Conservation (phyloP, 306 rosid genomes). For the Biancaea sappan region DNA sequence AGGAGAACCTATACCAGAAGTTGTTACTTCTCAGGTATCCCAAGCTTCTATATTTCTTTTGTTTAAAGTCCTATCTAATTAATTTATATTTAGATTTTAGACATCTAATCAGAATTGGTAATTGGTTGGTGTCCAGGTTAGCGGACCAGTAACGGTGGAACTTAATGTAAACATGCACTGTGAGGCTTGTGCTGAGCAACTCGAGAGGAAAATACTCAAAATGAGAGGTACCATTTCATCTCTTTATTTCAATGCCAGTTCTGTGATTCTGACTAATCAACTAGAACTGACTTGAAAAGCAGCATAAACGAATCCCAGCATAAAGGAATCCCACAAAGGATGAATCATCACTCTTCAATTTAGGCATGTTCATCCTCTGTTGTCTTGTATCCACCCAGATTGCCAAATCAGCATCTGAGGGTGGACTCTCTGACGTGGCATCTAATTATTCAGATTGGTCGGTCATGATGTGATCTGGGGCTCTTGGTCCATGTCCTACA, state of each 20-base stretch:
- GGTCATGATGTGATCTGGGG: slow-evolving; percentile 32
- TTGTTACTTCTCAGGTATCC: slow-evolving; percentile 78
- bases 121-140: slow-evolving; percentile 53
- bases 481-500: slow-evolving; percentile 26
- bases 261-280: slow-evolving; percentile 33
- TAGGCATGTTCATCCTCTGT: slow-evolving; percentile 17
- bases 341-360: slow-evolving; percentile 26
- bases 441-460: slow-evolving; percentile 9
- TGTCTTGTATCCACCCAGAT: slow-evolving; percentile 30
- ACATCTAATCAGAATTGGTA: background rate
- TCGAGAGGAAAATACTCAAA: slow-evolving; percentile 84
- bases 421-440: slow-evolving; percentile 34
- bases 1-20: slow-evolving; percentile 87
- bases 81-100: background rate
- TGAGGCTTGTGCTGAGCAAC: slow-evolving; percentile 93
- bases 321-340: slow-evolving; percentile 32
- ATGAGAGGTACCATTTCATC: slow-evolving; percentile 72
- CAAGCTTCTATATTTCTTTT: background rate
- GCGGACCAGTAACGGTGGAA: slow-evolving; percentile 73
- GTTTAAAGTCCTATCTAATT: background rate
- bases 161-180: slow-evolving; percentile 94
- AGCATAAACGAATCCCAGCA: slow-evolving; percentile 19
- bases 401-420: slow-evolving; percentile 34
- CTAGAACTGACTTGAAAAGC: background rate
- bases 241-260: slow-evolving; percentile 26